Evolutionary conservation across 164 flowering plant species (phyloP), one percentile per base, ranked within the genome.

Genomic region (Stephania japonica): DNA sequence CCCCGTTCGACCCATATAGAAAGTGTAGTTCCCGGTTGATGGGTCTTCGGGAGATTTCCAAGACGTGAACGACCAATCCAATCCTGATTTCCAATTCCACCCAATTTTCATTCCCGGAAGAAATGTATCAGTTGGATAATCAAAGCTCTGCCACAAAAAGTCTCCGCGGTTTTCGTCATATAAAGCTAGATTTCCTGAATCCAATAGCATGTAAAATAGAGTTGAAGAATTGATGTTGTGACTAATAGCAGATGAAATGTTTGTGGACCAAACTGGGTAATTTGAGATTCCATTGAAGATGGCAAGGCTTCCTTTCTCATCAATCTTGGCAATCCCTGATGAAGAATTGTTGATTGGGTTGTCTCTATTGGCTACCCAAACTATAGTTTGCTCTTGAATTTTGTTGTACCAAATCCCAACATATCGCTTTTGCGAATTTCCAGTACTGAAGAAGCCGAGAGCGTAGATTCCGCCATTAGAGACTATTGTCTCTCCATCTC

Each of bases 171-270:
- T 7, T 5, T 10, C n/a, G 10, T 32, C 38, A 32, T 23, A 42
- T 71, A 88, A 2, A 3, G 86, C 83, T 2, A 89, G 72, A 61
- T 89, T 89, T 18, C 92, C 92, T 0, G 84, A 25, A 44, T 85
- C 88, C 38, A 85, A 65, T 6, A 90, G 81, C 73, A 75, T 70
- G 0, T 84, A 87, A 0, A 65, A 56, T 0, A 78, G 10, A 42
- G 41, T 71, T 1, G 14, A 47, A 11, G 42, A 25, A 4, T 61
- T 18, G n/a, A 63, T 49, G 38, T 32, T 32, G 38, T 32, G 3
- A 32, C 38, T 32, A 32, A 32, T 32, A 2, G 38, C 4, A 32
- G 38, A 32, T 0, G 83, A 61, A 27, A 68, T 42, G 53, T 79
- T 81, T 0, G 84, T 56, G 0, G 85, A 80, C 90, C 87, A 85